These are phyloP conservation scores for Alternaria sp. DNA, from an alignment of 2,329 filamentous ascomycete genomes.

Conservation along the genomic window DNA sequence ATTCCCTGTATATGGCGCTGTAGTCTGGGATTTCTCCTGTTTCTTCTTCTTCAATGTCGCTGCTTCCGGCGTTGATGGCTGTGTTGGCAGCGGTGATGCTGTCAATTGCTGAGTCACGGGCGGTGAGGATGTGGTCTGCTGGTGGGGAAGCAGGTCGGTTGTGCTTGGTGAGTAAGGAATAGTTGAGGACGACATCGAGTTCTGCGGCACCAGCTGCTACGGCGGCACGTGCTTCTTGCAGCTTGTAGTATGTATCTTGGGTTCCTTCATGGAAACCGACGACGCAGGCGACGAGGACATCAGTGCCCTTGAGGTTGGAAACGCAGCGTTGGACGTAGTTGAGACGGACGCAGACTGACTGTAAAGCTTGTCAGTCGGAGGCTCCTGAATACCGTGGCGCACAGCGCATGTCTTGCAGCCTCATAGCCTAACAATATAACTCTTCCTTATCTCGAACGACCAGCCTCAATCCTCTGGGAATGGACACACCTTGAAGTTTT, in stretches of 20 bases:
- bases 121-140: conserved; percentile 15
- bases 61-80: conserved; percentile 30
- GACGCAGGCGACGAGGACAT: conserved; percentile 65
- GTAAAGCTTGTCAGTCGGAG: conserved; percentile 29
- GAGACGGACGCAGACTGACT: conserved; percentile 66
- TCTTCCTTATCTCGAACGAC: background rate
- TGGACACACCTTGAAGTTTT: conserved; percentile 55
- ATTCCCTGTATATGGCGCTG: conserved; percentile 61
- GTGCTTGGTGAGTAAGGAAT: conserved; percentile 54
- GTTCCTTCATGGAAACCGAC: conserved; percentile 69
- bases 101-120: conserved; percentile 42
- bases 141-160: conserved; percentile 24
- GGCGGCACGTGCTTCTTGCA: conserved; percentile 61
- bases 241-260: conserved; percentile 60
- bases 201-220: conserved; percentile 62
- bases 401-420: background rate
- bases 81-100: conserved; percentile 48
- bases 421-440: background rate
- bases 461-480: background rate
- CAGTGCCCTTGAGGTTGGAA: conserved; percentile 58
- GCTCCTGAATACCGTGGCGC: background rate
- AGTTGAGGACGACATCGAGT: conserved; percentile 68
- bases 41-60: conserved; percentile 6
- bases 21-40: conserved; percentile 53
- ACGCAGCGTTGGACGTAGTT: conserved; percentile 62